Evolutionary conservation across 2,329 filamentous ascomycete genomes (phyloP).

Genomic region (Botrytis cinerea): DNA sequence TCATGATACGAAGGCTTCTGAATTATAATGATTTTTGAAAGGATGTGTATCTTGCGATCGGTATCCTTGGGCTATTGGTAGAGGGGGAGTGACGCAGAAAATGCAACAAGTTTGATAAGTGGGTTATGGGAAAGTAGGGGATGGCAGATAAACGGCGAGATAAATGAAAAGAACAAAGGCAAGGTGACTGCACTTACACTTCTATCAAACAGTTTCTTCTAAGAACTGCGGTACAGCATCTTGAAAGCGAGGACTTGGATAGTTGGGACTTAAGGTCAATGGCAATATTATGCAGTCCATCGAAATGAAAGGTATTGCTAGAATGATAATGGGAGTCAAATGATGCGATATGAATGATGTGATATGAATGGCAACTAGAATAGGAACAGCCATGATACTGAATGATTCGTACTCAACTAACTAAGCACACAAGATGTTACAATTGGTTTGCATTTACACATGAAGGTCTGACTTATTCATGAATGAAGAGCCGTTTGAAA

Average conservation of each 20-base stretch:
- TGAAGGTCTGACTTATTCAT: neutral
- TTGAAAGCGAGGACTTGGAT: neutral
- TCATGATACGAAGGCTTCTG: neutral
- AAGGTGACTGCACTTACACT: neutral
- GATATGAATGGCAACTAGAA: neutral
- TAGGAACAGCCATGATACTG: neutral
- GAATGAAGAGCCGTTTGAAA: neutral
- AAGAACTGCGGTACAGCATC: fast-evolving
- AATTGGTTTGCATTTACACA: neutral
- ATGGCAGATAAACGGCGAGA: neutral
- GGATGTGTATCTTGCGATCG: neutral
- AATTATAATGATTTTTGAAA: neutral
- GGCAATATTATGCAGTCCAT: neutral
- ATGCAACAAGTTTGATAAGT: neutral
- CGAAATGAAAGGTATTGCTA: neutral
- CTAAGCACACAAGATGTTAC: neutral
- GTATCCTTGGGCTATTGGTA: neutral
- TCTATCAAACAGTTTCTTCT: neutral
- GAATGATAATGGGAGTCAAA: neutral
- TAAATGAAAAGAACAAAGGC: neutral
- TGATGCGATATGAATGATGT: neutral
- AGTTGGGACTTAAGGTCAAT: neutral
- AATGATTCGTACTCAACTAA: neutral
- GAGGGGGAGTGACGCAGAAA: fast-evolving
- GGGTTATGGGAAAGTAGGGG: neutral